These are phyloP conservation scores for Sordariomycetes sp. DNA, from an alignment of 2,329 filamentous ascomycete genomes.

Conservation along the genomic window DNA sequence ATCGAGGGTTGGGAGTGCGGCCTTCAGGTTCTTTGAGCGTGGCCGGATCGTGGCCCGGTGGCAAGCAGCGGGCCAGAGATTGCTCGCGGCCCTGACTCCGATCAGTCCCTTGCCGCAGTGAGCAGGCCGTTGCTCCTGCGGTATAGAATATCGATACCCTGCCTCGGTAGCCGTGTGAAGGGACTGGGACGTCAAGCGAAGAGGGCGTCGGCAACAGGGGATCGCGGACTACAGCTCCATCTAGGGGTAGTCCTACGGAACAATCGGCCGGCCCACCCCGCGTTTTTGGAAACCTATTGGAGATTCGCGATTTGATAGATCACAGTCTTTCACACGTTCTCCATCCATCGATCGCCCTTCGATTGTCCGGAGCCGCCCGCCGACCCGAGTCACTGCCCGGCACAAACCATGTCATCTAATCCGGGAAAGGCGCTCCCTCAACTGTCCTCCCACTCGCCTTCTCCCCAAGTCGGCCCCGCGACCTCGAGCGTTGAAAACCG, in stretches of 20 bases:
- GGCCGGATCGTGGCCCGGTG: too few species aligned
- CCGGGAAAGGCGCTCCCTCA: slow-evolving; percentile 38
- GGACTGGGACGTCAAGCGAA: not conserved
- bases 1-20: too few species aligned
- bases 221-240: not conserved
- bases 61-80: not conserved
- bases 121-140: not conserved
- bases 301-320: not conserved
- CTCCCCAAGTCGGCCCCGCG: slow-evolving; percentile 25
- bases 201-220: not conserved
- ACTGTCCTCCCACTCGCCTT: slow-evolving; percentile 24
- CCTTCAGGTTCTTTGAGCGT: too few species aligned
- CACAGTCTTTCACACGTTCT: not conserved
- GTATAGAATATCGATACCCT: not conserved
- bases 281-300: not conserved
- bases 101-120: not conserved
- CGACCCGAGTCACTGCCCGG: not conserved
- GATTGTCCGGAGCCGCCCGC: not conserved
- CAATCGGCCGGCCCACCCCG: not conserved
- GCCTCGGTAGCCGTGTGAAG: not conserved
- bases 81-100: not conserved
- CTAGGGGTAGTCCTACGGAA: not conserved
- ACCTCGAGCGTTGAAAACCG: slow-evolving; percentile 34
- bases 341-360: not conserved
- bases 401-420: slow-evolving; percentile 3